Evolutionary conservation across 768 basidiomycete species (phyloP), one percentile per base, ranked within the genome.

Genomic region (Tricholoma terreum): DNA sequence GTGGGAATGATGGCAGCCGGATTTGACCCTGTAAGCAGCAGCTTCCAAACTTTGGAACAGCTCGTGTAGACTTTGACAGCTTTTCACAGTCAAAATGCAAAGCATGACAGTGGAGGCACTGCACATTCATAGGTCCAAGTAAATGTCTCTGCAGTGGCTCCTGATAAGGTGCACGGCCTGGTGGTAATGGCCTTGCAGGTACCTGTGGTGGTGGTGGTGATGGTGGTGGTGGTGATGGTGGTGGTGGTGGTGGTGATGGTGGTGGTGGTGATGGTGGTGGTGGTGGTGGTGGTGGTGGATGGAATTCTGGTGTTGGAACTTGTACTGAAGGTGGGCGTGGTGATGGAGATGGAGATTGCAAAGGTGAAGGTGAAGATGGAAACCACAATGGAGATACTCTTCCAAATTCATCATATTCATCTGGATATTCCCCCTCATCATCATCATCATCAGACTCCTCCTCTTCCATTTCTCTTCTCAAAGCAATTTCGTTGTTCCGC

Each of bases 11-110:
- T 7, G 45, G 52, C 6, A 61, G 31, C 21, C 22, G 4, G 11
- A 61, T 10, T 49, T 61, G 57, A 4, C 60, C 57, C 54, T 61
- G 52, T 12, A 58, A 55, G 27, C 54, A 61, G 49, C 60, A 61
- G 15, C 51, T 50, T 35, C 60, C 60, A 61, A 61, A 58, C 31
- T 58, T 61, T 17, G 11, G 3, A 21, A 51, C 15, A 1, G 21
- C 14, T 45, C 1, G 3, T 22, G 56, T 50, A 17, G 60, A 58
- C 1, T 2, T 30, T 11, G 24, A 0, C 3, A 61, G 33, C 40
- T 53, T 61, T 45, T 58, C 54, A 56, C 4, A 30, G 22, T 55
- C 38, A 52, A 52, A 61, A 50, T 61, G 59, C 27, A 50, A 22
- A 34, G 59, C 59, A 35, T 54, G 17, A 35, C 59, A 61, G 11